Evolutionary conservation across 345 rosid genomes (phyloP).

Genomic region (Sapria himalayana): DNA sequence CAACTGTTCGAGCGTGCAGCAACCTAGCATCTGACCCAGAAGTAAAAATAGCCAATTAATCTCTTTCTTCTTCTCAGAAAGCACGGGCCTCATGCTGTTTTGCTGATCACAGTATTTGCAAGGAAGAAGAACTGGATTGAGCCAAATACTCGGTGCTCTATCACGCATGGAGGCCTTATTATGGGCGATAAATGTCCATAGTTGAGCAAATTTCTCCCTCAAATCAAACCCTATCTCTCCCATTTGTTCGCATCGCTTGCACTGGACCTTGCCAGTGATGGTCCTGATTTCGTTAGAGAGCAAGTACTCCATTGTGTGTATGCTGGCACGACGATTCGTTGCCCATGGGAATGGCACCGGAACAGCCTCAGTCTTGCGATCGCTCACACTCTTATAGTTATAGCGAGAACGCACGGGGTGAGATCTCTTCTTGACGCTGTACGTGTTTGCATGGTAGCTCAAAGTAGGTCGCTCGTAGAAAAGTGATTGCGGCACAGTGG

Average conservation of each 20-base stretch:
- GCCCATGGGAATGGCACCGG: constrained; percentile 57
- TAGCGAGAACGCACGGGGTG: constrained; percentile 10
- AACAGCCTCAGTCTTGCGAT: constrained; percentile 18
- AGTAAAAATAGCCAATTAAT: constrained; percentile 85
- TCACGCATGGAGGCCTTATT: constrained; percentile 28
- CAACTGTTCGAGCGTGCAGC: constrained; percentile 49
- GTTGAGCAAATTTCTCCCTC: constrained; percentile 23
- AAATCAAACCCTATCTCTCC: constrained; percentile 30
- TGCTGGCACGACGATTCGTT: constrained; percentile 23
- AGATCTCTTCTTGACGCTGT: background rate
- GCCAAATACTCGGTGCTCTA: constrained; percentile 47
- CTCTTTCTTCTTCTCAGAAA: constrained; percentile 20
- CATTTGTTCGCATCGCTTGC: constrained; percentile 38
- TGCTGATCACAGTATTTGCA: constrained; percentile 36
- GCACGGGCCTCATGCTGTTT: constrained; percentile 35
- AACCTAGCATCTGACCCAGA: constrained; percentile 46
- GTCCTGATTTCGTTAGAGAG: constrained; percentile 13
- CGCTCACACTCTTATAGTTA: constrained; percentile 9
- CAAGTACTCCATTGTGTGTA: constrained; percentile 21
- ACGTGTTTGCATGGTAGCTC: background rate
- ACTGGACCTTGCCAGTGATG: constrained; percentile 35
- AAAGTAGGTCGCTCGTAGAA: no score
- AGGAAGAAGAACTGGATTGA: constrained; percentile 18
- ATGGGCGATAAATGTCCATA: constrained; percentile 14
- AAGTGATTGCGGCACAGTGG: background rate